Evolutionary conservation across 225 moss, liverwort and hornwort species (phyloP).

Genomic region (Marchantia polymorpha): DNA sequence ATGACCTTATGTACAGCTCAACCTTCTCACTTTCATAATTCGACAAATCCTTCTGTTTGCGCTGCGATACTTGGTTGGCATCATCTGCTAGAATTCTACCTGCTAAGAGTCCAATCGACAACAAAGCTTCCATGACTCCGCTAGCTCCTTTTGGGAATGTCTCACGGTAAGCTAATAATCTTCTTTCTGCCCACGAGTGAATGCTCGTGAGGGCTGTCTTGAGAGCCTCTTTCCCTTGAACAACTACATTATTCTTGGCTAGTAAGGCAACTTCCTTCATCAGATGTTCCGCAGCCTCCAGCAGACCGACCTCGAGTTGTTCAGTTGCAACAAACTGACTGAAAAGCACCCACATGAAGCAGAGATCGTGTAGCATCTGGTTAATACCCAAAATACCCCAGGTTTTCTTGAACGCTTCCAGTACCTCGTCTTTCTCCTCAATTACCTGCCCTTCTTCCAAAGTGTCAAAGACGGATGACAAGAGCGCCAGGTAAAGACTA

Average conservation of each 20-base stretch:
- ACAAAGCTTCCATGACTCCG: slow-evolving; percentile 44
- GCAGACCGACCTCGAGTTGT: slow-evolving; percentile 55
- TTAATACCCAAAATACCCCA: slow-evolving; percentile 78
- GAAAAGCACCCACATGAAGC: slow-evolving; percentile 93
- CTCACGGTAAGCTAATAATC: slow-evolving; percentile 76
- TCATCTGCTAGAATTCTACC: slow-evolving; percentile 58
- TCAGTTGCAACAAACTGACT: slow-evolving; percentile 68
- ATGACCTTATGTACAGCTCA: slow-evolving; percentile 69
- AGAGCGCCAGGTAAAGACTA: slow-evolving; percentile 60
- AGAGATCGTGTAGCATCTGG: slow-evolving; percentile 57
- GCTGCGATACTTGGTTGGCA: slow-evolving; percentile 39
- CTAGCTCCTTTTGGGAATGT: slow-evolving; percentile 54
- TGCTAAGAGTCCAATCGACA: slow-evolving; percentile 57
- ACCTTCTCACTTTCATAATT: slow-evolving; percentile 55
- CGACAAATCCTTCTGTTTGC: slow-evolving; percentile 36
- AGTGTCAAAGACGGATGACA: slow-evolving; percentile 61
- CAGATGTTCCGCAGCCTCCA: slow-evolving; percentile 63
- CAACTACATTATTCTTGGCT: slow-evolving; percentile 42
- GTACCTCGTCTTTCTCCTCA: slow-evolving; percentile 72
- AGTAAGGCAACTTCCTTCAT: slow-evolving; percentile 59
- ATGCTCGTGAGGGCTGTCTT: slow-evolving; percentile 53
- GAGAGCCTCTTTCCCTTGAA: slow-evolving; percentile 52
- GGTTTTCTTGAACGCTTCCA: slow-evolving; percentile 78
- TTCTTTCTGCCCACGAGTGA: slow-evolving; percentile 69
- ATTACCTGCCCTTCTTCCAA: slow-evolving; percentile 61